Evolutionary conservation across 2,329 filamentous ascomycete genomes (phyloP), one percentile per base, ranked within the genome.

Genomic region (Graphilbum ipis-grandicollis): DNA sequence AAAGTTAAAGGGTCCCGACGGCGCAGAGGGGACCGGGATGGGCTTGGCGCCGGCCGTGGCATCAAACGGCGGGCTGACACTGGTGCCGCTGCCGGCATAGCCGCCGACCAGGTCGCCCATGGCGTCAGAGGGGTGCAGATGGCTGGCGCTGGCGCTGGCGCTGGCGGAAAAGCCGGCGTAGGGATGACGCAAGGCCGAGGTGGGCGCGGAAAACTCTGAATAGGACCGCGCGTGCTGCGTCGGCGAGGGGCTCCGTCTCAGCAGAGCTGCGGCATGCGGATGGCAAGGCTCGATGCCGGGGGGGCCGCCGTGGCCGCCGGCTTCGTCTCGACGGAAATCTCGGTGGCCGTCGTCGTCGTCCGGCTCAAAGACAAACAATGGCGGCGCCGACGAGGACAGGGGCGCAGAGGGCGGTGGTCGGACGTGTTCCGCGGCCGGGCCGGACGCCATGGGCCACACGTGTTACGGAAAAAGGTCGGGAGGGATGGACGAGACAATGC

Each of bases 1-100:
- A 57, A 96, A 96, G 59, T 96, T 96, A 71, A 98, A 96, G 1
- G 88, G 29, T 5, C 29, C 29, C 4, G n/a, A 6, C 9, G 28
- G 15, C 5, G 28, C 18, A 19, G 18, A 15, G 14, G 26, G n/a
- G n/a, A n/a, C 19, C 13, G 32, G 26, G 12, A 38, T 38, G 31
- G 22, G 25, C 10, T 5, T 23, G 18, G 23, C 13, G 5, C 15
- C 18, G 13, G 28, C 5, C 17, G 23, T 21, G 19, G 12, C 26
- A 19, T 7, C 5, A n/a, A 3, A 2, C 18, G 17, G 19, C 19
- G 9, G 21, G 4, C 15, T 15, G n/a, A 9, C n/a, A 21, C 8
- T 19, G 7, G 21, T 23, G 21, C 21, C 10, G 5, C 6, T 23
- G 15, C n/a, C n/a, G n/a, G n/a, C n/a, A n/a, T n/a, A n/a, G n/a